Base-by-base conservation (phyloP, 129 eudicot genomes). In the Flaveria robusta region DNA sequence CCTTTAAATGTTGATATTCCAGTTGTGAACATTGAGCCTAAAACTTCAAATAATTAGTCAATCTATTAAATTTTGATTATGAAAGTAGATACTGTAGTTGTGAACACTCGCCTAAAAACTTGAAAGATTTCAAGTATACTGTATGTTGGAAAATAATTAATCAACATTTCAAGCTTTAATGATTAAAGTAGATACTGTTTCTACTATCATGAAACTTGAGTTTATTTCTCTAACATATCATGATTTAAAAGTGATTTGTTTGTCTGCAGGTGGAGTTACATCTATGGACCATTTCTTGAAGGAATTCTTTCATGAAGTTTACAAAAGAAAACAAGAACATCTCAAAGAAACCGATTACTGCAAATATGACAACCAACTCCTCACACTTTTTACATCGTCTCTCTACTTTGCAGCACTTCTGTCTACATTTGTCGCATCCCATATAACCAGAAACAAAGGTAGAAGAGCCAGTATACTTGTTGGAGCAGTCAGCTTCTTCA, bases 211-310 rank as follows among this genome's bases (percentile, higher is more conserved):
- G n/a, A n/a, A n/a, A n/a, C n/a, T n/a, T n/a, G n/a, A n/a, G n/a
- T n/a, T n/a, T n/a, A n/a, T n/a, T n/a, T n/a, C n/a, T n/a, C n/a
- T n/a, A n/a, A n/a, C n/a, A n/a, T n/a, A n/a, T n/a, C n/a, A n/a
- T n/a, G n/a, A n/a, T n/a, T n/a, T n/a, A n/a, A n/a, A n/a, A n/a
- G n/a, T n/a, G n/a, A 27, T 63, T 31, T 27, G 42, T 29, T 63
- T 31, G 22, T 15, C 45, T 79, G 27, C 71, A 92, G 98, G 98
- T 65, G 98, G 98, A n/a, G 96, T 92, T 74, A 92, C 96, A 66
- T 90, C 98, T 66, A 92, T 92, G 98, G 98, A 90, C 62, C 90
- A 86, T 69, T 92, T 92, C 83, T 76, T 92, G 72, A 75, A 75
- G 74, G 85, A 88, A 80, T 92, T 92, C 79, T 92, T 92, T 75